Conservation (phyloP, 2,329 filamentous ascomycete genomes). For the Diaporthe helianthi region DNA sequence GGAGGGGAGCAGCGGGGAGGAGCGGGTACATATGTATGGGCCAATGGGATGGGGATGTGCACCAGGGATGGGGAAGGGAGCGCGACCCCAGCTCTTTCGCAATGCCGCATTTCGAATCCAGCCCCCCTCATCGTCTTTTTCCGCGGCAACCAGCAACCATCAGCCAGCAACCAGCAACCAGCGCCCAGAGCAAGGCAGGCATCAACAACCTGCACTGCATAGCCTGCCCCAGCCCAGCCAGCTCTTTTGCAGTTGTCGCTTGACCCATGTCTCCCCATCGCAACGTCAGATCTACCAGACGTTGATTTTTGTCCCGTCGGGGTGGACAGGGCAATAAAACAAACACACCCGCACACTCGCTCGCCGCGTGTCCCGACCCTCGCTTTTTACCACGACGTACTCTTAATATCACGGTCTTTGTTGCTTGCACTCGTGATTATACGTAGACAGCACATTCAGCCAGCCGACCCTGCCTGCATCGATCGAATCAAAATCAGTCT, state of each 20-base stretch:
- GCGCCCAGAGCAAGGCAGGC: not conserved
- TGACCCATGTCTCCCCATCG: slow-evolving; percentile 19
- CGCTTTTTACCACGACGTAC: slow-evolving; percentile 6
- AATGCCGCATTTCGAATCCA: slow-evolving; percentile 11
- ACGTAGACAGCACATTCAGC: slow-evolving; percentile 1
- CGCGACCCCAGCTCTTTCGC: not conserved
- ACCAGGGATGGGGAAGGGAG: slow-evolving; percentile 15
- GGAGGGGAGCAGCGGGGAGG: not conserved
- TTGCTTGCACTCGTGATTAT: slow-evolving; percentile 25
- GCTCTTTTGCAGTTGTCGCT: not conserved
- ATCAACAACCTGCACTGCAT: not conserved
- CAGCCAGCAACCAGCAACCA: slow-evolving; percentile 4
- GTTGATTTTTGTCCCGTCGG: slow-evolving; percentile 11
- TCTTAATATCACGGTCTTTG: slow-evolving; percentile 19
- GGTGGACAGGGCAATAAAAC: not conserved
- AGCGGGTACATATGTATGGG: not conserved
- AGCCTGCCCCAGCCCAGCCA: slow-evolving; percentile 20
- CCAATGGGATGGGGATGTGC: slow-evolving; percentile 1
- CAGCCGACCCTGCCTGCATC: slow-evolving; percentile 8
- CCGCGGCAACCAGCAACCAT: slow-evolving; percentile 31
- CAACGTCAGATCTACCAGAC: slow-evolving; percentile 28
- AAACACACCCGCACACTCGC: not conserved
- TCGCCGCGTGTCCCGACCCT: not conserved
- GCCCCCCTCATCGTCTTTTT: slow-evolving; percentile 20
- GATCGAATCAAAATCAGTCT: not conserved